These are phyloP conservation scores for Sarocladium oryzae DNA, from an alignment of 2,329 filamentous ascomycete genomes.

Conservation along the genomic window DNA sequence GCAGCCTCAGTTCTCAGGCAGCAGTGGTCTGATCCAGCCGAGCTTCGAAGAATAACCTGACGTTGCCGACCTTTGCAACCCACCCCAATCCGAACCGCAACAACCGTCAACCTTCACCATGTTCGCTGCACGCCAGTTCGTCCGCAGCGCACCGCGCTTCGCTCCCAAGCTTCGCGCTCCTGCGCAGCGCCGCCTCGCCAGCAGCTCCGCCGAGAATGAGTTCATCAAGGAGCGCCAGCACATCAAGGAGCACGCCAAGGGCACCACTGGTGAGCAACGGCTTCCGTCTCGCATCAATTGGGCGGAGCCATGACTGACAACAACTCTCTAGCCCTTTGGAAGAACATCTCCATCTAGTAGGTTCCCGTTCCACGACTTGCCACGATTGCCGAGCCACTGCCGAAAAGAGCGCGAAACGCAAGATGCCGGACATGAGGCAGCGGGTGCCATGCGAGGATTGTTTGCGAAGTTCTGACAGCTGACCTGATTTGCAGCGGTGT, in stretches of 20 bases:
- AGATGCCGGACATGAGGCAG: neutral
- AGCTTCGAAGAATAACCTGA: slow-evolving; percentile 19
- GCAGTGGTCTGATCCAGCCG: slow-evolving; percentile 13
- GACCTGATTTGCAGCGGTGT: slow-evolving; percentile 59
- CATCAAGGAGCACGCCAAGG: slow-evolving; percentile 83
- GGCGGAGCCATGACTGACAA: slow-evolving; percentile 24
- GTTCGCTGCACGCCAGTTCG: slow-evolving; percentile 56
- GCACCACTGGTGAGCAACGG: slow-evolving; percentile 64
- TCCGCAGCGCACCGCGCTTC: slow-evolving; percentile 58
- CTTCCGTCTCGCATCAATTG: slow-evolving; percentile 16
- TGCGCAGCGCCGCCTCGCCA: slow-evolving; percentile 66
- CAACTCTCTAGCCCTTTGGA: slow-evolving; percentile 71
- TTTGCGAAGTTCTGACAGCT: neutral
- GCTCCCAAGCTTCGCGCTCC: slow-evolving; percentile 51
- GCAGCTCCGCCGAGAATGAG: slow-evolving; percentile 72
- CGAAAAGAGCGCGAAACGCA: slow-evolving; percentile 10
- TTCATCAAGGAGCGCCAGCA: slow-evolving; percentile 90
- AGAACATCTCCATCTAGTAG: slow-evolving; percentile 93
- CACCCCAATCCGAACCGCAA: slow-evolving; percentile 16
- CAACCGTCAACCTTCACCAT: slow-evolving; percentile 37
- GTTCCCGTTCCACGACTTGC: slow-evolving; percentile 28
- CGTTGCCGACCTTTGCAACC: slow-evolving; percentile 12
- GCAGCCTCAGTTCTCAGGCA: slow-evolving; percentile 13
- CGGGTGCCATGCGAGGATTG: neutral
- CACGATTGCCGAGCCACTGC: slow-evolving; percentile 9